A percentile compares a stretch with the other conserved stretches of the same genome.
Conservation (phyloP, 129 eudicot species). For the Flaveria trinervia region DNA sequence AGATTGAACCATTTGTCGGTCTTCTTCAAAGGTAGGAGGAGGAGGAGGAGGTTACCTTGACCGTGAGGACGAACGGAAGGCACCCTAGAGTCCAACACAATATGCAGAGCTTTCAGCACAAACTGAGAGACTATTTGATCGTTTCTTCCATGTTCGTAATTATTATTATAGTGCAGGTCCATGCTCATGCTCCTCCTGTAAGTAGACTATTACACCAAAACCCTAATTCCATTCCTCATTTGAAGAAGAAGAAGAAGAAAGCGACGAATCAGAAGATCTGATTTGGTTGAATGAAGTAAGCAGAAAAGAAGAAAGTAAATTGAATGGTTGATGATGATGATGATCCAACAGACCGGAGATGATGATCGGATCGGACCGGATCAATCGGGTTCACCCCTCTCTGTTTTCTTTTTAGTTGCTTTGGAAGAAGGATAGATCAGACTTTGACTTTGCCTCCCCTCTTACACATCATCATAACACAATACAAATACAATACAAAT, state of each 20-base stretch:
- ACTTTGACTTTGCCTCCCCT: no score
- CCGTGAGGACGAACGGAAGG: conserved; percentile 59
- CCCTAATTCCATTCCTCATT: conserved; percentile 9
- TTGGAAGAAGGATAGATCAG: no score
- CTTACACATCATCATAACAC: no score
- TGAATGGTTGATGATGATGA: background rate
- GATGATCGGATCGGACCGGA: background rate
- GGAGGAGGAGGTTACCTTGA: conserved; percentile 23
- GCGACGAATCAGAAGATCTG: background rate
- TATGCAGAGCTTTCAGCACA: conserved; percentile 76
- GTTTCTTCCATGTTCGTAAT: conserved; percentile 61
- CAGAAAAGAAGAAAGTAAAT: conserved; percentile 1
- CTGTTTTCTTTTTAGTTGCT: no score
- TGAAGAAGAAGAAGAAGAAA: no score
- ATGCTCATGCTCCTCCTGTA: conserved; percentile 59
- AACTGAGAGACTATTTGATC: conserved; percentile 90
- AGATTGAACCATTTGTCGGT: conserved; percentile 93
- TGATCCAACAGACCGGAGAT: conserved; percentile 4
- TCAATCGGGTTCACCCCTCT: no score
- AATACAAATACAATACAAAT: no score
- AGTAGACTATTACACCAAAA: conserved; percentile 7
- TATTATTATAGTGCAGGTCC: conserved; percentile 58
- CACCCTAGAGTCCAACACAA: conserved; percentile 84
- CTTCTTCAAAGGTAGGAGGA: conserved; percentile 38
- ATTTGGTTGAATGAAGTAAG: background rate